These are phyloP conservation scores for Acrocalymma vagum DNA, from an alignment of 2,329 filamentous ascomycete species.

Conservation along the genomic window DNA sequence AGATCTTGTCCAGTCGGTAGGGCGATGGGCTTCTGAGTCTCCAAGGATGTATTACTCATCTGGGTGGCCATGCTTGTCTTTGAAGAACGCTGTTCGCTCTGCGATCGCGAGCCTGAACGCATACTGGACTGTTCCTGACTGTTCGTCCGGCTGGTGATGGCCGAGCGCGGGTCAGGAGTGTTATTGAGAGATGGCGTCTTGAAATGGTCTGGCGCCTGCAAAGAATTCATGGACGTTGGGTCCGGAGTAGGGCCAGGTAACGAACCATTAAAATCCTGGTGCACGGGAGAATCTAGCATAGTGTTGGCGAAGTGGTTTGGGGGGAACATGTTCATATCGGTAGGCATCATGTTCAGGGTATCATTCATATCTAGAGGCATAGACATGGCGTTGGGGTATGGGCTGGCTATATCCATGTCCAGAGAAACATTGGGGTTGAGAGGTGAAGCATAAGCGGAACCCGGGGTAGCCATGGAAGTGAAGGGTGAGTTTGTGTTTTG, in stretches of 20 bases:
- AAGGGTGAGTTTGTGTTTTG: constrained; percentile 43
- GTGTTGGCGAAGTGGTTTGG: constrained; percentile 48
- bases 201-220: constrained; percentile 40
- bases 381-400: constrained; percentile 50
- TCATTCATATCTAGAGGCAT: constrained; percentile 56
- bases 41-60: constrained; percentile 34
- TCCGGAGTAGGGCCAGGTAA: constrained; percentile 43
- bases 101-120: constrained; percentile 31
- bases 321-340: constrained; percentile 51
- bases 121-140: constrained; percentile 38
- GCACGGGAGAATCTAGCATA: constrained; percentile 53
- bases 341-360: constrained; percentile 43
- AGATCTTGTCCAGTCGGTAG: constrained; percentile 29
- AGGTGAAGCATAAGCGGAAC: constrained; percentile 55
- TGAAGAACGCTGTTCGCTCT: constrained; percentile 32
- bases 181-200: constrained; percentile 32
- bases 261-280: constrained; percentile 41
- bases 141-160: constrained; percentile 30
- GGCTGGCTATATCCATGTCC: constrained; percentile 54
- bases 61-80: constrained; percentile 23
- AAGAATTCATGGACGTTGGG: constrained; percentile 15
- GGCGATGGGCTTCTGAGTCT: constrained; percentile 33
- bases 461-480: constrained; percentile 46
- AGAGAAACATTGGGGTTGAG: constrained; percentile 46
- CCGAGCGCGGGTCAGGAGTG: constrained; percentile 37